Conservation (phyloP, 345 rosid genomes). For the Moricandia moricandioides region DNA sequence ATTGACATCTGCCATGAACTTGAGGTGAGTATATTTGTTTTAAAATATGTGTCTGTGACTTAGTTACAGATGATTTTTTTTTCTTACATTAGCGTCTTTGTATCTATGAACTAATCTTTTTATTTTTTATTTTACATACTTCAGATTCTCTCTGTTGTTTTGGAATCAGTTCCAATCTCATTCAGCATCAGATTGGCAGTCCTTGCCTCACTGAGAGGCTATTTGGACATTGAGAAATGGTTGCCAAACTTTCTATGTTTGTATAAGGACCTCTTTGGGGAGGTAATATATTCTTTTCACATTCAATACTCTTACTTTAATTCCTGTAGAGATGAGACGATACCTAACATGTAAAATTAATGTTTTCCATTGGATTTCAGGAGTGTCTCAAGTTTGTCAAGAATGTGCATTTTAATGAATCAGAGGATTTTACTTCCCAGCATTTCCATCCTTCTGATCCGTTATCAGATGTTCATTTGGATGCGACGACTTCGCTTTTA, state of each 20-base stretch:
- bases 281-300: slow-evolving; percentile 44
- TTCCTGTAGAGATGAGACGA: slow-evolving; percentile 2
- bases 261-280: slow-evolving; percentile 71
- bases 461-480: slow-evolving; percentile 55
- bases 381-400: slow-evolving; percentile 82
- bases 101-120: neutral
- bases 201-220: slow-evolving; percentile 75
- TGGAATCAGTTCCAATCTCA: slow-evolving; percentile 74
- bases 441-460: slow-evolving; percentile 59
- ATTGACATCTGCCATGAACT: slow-evolving; percentile 74
- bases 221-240: slow-evolving; percentile 80
- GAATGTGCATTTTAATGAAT: slow-evolving; percentile 65
- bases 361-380: slow-evolving; percentile 39
- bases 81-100: neutral
- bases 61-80: neutral
- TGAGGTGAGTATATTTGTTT: slow-evolving; percentile 51
- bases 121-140: neutral
- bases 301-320: neutral
- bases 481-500: slow-evolving; percentile 55
- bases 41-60: neutral
- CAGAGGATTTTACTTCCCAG: slow-evolving; percentile 58
- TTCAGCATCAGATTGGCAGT: slow-evolving; percentile 74
- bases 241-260: slow-evolving; percentile 49
- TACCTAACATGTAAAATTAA: slow-evolving; percentile 8
- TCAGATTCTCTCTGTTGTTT: slow-evolving; percentile 67